Base-by-base conservation (phyloP, 768 basidiomycete genomes). In the Chalciporus sphaerocephalus region DNA sequence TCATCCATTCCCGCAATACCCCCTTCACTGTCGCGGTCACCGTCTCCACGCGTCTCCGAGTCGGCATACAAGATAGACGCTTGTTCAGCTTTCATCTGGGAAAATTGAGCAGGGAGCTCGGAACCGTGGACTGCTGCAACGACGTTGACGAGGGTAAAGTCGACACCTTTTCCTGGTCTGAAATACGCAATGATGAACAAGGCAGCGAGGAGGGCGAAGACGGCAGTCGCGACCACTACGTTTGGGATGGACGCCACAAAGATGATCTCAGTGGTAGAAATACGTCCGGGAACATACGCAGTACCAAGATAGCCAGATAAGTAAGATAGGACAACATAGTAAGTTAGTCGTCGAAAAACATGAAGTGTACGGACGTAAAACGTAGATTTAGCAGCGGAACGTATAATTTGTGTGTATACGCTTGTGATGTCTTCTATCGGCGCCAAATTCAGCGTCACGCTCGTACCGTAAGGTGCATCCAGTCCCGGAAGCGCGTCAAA, bases 261-360 rank as follows among this genome's bases (percentile, higher is more conserved):
- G 18, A 64, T 40, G 24, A 61, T 28, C 13, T 55, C 42, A 2
- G 48, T 34, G n/a, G 17, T 20, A 0, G 62, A 57, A 12, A 64
- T 27, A 2, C 55, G 54, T n/a, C 57, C 63, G 2, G 63, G 63
- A n/a, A 66, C 64, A 27, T 61, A 56, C 2, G 64, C 53, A 0
- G 49, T 55, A 10, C 64, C 57, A 6, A 65, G 48, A 32, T 53
- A 57, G 16, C 63, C 53, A 1, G 40, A 40, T 1, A 60, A 48
- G 40, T 56, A 59, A 8, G 55, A 58, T 59, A 10, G 8, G 37
- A 32, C n/a, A 28, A 4, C 36, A n/a, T 22, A 11, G n/a, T 28
- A 22, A 15, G 28, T 28, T 11, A 28, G 30, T 7, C 15, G 4
- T 2, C 13, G n/a, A 5, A 15, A 13, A 9, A 12, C 21, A 15